Evolutionary conservation across 768 basidiomycete genomes (phyloP), one percentile per base, ranked within the genome.

Genomic region (Lanmaoa rubissima): DNA sequence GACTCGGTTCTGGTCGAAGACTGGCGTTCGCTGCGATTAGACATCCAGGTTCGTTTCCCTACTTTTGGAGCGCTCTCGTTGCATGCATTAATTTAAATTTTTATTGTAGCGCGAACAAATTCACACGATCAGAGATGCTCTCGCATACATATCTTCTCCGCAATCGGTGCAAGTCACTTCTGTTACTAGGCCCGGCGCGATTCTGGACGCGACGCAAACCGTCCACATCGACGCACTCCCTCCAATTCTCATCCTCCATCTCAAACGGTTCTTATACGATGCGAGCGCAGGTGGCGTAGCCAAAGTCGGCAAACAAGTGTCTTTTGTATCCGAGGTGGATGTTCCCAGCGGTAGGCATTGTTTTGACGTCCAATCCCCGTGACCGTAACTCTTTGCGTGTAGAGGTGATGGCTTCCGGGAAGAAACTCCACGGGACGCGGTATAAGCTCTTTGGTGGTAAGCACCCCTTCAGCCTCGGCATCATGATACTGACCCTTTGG

Each of bases 251-350:
- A 84, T 96, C 28, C 76, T 97, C 17, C 94, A 97, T 66, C 78
- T 97, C 67, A 97, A 98, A 73, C 76, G 95, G 40, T 98, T 98
- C 76, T 78, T 85, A 49, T 98, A 94, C 68, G 94, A 95, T 65
- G 81, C 82, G 4, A 76, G 73, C 14, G 83, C 83, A 0, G 82
- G 82, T 13, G 90, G 87, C 28, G 92, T 92, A 3, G 88, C 90
- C 48, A 99, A 99, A 74, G 83, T 89, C 40, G 83, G 82, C 50
- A 98, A 97, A 74, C 84, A 85, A 55, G 81, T 98, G 1, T 75
- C 77, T 26, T 95, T 94, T 75, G 81, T 81, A 24, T 80, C 88
- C 1, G 90, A 91, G 69, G 69, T 99, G 59, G 86, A 89, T 47
- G 78, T 99, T 55, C 85, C 85, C 8, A 67, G 77, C 51, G 88